Evolutionary conservation across 768 basidiomycete species (phyloP).

Genomic region (Termitomyces sp.): DNA sequence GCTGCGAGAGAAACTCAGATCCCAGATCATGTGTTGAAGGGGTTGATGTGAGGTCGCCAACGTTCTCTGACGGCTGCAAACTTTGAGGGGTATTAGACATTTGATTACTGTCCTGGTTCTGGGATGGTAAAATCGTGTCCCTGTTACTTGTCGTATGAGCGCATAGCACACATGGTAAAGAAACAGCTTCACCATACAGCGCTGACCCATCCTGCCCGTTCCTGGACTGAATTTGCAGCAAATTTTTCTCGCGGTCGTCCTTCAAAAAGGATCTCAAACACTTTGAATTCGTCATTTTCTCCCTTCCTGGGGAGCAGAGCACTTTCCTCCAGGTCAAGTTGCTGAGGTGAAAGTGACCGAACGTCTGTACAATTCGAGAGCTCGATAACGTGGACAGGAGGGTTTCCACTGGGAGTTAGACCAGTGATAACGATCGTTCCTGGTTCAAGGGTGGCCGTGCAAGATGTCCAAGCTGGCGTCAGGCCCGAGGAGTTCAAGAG

Average conservation of each 20-base stretch:
- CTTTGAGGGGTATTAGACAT: neutral
- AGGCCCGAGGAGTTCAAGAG: conserved; percentile 18
- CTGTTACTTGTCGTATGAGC: conserved; percentile 26
- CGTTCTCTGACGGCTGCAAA: neutral
- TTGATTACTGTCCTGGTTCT: conserved; percentile 9
- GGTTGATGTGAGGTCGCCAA: neutral
- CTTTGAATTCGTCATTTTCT: conserved; percentile 40
- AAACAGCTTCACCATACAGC: conserved; percentile 58
- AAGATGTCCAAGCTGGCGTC: conserved; percentile 47
- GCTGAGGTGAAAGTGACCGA: conserved; percentile 46
- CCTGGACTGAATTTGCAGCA: conserved; percentile 55
- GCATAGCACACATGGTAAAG: neutral
- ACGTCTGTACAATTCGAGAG: conserved; percentile 59
- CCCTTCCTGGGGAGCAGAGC: conserved; percentile 34
- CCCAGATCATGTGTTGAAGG: neutral
- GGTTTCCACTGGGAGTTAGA: conserved; percentile 35
- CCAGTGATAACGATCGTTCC: conserved; percentile 45
- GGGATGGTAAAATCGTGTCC: conserved; percentile 52
- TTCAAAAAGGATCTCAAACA: conserved; percentile 66
- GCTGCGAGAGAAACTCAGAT: conserved; percentile 21
- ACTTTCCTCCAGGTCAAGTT: conserved; percentile 42
- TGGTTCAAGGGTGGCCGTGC: conserved; percentile 30
- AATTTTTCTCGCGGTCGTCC: conserved; percentile 53
- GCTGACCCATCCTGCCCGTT: conserved; percentile 72
- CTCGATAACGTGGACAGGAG: conserved; percentile 36